These are phyloP conservation scores for Jaltomata sinuosa DNA, from an alignment of 257 asterid genomes.

Conservation along the genomic window DNA sequence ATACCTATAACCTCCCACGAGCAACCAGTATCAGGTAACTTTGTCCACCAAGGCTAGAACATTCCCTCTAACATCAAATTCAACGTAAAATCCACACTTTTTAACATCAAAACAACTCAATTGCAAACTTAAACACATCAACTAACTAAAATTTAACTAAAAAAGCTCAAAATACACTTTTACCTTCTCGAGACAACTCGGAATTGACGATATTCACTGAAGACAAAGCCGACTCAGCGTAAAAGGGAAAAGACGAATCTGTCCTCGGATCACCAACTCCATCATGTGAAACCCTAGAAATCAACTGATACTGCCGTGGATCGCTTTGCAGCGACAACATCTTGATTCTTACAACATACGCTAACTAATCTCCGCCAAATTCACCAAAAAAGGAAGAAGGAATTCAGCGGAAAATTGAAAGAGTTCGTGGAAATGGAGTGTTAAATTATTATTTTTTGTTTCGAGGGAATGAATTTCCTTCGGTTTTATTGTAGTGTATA, in stretches of 20 bases:
- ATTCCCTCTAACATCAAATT: not conserved
- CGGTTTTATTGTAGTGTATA: not conserved
- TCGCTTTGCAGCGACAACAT: conserved; percentile 97
- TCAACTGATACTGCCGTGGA: conserved; percentile 57
- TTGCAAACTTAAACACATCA: not conserved
- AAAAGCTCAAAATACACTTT: no score
- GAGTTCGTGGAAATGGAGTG: no score
- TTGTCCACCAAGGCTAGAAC: no score
- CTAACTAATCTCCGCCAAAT: not conserved
- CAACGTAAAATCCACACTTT: not conserved
- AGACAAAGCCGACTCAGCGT: conserved; percentile 13
- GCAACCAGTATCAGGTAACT: no score
- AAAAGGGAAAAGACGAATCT: conserved; percentile 19
- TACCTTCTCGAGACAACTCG: conserved; percentile 68
- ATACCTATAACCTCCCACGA: no score
- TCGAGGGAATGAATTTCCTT: not conserved
- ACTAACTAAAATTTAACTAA: not conserved
- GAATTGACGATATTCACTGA: conserved; percentile 38
- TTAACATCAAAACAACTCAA: not conserved
- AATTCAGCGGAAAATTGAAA: not conserved
- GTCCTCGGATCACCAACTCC: conserved; percentile 20
- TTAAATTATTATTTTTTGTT: not conserved
- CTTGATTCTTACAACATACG: not conserved
- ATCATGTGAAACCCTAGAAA: conserved; percentile 44
- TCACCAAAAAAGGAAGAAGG: not conserved